phyloP scores from a whole-genome alignment of 73 alveolate species.

The Urostyla sp. region DNA sequence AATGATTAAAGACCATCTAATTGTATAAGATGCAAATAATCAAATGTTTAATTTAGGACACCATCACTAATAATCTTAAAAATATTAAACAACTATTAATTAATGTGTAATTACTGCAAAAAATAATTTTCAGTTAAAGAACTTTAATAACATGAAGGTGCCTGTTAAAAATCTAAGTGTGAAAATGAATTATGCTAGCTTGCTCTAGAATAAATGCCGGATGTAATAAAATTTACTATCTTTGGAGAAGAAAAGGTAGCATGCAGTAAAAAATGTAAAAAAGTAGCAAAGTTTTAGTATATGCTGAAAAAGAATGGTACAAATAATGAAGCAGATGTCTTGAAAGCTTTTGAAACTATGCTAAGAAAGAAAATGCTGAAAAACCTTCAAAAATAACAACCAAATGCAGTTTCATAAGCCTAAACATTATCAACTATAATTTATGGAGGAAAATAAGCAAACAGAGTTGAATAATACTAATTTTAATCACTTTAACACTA shows the following conservation, averaged over 20 bases:
- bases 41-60: neutral
- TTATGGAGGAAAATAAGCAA: neutral
- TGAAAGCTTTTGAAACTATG: slow-evolving; percentile 45
- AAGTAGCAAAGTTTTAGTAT: slow-evolving; percentile 27
- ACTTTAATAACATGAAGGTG: slow-evolving; percentile 29
- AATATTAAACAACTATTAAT: neutral
- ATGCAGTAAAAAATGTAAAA: slow-evolving; percentile 56
- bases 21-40: slow-evolving; percentile 7
- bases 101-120: slow-evolving; percentile 25
- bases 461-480: too few relatives aligned
- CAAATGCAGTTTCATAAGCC: too few relatives aligned
- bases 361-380: slow-evolving; percentile 33
- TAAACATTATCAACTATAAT: too few relatives aligned
- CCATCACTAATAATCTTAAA: neutral
- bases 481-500: too few relatives aligned
- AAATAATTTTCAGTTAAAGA: slow-evolving; percentile 40
- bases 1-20: neutral
- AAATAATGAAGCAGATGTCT: slow-evolving; percentile 39
- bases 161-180: slow-evolving; percentile 40
- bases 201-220: slow-evolving; percentile 41
- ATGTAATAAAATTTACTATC: slow-evolving; percentile 5
- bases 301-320: neutral
- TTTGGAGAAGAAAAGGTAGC: slow-evolving; percentile 49
- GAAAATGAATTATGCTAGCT: slow-evolving; percentile 42
- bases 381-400: too few relatives aligned